phyloP scores from a whole-genome alignment of 1,284 basidiomycete species.

The Ustilago bromivora region DNA sequence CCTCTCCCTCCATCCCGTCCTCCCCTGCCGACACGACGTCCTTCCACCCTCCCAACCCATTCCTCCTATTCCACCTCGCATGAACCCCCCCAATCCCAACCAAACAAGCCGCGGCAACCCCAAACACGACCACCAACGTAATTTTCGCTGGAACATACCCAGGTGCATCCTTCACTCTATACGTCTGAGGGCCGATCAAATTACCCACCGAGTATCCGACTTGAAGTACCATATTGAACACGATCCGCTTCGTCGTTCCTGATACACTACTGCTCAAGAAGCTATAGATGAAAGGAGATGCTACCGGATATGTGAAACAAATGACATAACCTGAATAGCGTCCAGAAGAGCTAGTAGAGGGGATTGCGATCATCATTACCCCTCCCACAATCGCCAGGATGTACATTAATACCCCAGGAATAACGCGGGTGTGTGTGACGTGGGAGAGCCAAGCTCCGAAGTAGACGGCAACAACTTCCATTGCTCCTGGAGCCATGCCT shows the following conservation, averaged over 20 bases:
- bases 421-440: slow-evolving; percentile 44
- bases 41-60: slow-evolving; percentile 10
- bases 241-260: slow-evolving; percentile 65
- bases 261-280: slow-evolving; percentile 50
- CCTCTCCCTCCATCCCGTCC: neutral
- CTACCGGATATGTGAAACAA: slow-evolving; percentile 31
- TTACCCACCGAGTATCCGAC: slow-evolving; percentile 63
- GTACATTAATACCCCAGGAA: slow-evolving; percentile 59
- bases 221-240: slow-evolving; percentile 59
- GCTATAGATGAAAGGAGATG: slow-evolving; percentile 48
- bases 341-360: slow-evolving; percentile 23
- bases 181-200: slow-evolving; percentile 64
- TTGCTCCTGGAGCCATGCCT: slow-evolving; percentile 61
- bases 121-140: slow-evolving; percentile 63
- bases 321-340: slow-evolving; percentile 40
- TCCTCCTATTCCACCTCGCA: slow-evolving; percentile 58
- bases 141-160: slow-evolving; percentile 64
- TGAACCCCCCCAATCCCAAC: slow-evolving; percentile 48
- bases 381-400: slow-evolving; percentile 58
- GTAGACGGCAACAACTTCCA: slow-evolving; percentile 58
- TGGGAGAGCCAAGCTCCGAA: slow-evolving; percentile 54
- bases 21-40: neutral
- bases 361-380: slow-evolving; percentile 53
- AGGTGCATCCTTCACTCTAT: slow-evolving; percentile 46
- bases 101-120: slow-evolving; percentile 45